A percentile compares a stretch with the other conserved stretches of the same genome.
phyloP scores from a whole-genome alignment of 2,329 filamentous ascomycete genomes.

The Aureobasidium vineae region DNA sequence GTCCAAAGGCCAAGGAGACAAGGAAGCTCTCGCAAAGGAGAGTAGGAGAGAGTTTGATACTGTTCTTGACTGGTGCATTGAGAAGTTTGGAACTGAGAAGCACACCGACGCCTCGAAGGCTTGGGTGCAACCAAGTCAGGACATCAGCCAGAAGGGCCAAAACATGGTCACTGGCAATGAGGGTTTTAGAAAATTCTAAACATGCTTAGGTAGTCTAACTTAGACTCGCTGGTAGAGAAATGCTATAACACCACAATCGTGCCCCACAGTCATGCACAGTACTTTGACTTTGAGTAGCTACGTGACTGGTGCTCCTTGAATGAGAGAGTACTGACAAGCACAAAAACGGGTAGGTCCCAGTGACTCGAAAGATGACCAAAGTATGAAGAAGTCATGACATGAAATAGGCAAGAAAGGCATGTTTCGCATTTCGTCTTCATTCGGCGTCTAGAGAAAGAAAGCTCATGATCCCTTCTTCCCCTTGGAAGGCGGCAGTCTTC shows the following conservation, averaged over 20 bases:
- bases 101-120: constrained; percentile 46
- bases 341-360: not conserved
- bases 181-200: constrained; percentile 48
- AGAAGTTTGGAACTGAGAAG: constrained; percentile 46
- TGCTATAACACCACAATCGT: not conserved
- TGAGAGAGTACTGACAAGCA: not conserved
- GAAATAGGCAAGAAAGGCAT: not conserved
- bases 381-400: not conserved
- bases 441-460: not conserved
- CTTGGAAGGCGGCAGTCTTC: not conserved
- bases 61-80: constrained; percentile 46
- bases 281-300: not conserved
- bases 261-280: not conserved
- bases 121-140: constrained; percentile 46
- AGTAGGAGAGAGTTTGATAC: constrained; percentile 44
- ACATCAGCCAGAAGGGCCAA: constrained; percentile 44
- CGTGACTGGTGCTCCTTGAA: not conserved
- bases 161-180: constrained; percentile 48
- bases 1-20: constrained; percentile 36
- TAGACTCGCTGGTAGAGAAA: not conserved
- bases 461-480: constrained; percentile 1
- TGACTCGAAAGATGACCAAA: not conserved
- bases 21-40: constrained; percentile 38
- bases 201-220: not conserved
- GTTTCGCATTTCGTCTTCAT: constrained; percentile 14